These are phyloP conservation scores for Thinopyrum elongatum DNA, from an alignment of 176 grass and related monocot species.

Conservation along the genomic window DNA sequence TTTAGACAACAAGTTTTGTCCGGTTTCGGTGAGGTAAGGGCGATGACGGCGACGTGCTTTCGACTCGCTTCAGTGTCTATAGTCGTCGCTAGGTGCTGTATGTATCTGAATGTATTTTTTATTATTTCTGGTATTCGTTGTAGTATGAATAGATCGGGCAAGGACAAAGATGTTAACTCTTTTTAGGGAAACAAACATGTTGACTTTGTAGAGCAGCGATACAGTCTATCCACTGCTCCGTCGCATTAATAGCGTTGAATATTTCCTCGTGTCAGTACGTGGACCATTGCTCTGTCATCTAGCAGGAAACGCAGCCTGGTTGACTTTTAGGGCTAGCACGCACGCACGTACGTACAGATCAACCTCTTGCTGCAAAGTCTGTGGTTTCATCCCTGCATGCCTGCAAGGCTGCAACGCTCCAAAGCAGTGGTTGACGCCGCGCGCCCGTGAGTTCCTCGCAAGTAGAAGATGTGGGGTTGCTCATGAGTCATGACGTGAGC, in stretches of 20 bases:
- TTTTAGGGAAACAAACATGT: background rate
- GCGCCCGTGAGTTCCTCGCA: background rate
- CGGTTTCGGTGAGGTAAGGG: too few relatives aligned
- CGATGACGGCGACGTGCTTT: too few relatives aligned
- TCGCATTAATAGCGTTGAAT: background rate
- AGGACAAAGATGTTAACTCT: too few relatives aligned
- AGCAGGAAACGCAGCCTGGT: background rate
- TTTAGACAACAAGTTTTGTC: too few relatives aligned
- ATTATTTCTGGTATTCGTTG: too few relatives aligned
- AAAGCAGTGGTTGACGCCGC: background rate
- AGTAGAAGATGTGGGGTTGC: background rate
- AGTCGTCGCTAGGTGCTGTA: too few relatives aligned
- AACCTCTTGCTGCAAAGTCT: background rate
- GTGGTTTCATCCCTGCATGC: background rate
- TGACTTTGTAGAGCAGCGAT: background rate
- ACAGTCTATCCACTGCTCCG: background rate
- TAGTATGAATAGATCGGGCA: too few relatives aligned
- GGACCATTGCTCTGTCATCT: background rate
- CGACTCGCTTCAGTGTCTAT: too few relatives aligned
- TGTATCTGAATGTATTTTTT: too few relatives aligned
- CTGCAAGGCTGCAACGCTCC: background rate
- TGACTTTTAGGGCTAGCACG: background rate
- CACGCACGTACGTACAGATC: background rate
- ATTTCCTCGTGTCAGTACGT: background rate
- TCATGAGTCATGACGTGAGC: background rate